Percentiles rank a stretch among this genome's conserved stretches.
phyloP scores from a whole-genome alignment of 2,329 filamentous ascomycete species.

The Pyrenophora seminiperda region DNA sequence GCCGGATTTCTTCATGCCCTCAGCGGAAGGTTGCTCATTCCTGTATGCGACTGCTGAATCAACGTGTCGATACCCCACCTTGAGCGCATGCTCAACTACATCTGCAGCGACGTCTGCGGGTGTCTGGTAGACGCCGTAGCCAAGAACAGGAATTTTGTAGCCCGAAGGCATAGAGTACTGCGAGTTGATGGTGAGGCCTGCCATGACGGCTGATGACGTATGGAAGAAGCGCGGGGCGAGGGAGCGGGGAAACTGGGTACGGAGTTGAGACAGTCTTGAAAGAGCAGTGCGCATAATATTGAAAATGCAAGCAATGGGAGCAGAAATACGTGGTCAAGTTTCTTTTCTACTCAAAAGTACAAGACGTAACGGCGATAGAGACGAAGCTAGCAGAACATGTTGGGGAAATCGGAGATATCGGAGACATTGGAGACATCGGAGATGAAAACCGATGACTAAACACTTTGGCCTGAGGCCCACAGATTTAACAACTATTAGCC shows the following conservation, averaged over 20 bases:
- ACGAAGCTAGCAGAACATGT: no score
- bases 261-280: conserved; percentile 18
- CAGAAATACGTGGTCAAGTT: no score
- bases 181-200: conserved; percentile 52
- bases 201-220: conserved; percentile 47
- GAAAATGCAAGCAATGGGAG: no score
- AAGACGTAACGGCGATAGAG: no score
- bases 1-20: conserved; percentile 63
- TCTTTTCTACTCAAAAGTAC: no score
- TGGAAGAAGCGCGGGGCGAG: conserved; percentile 18
- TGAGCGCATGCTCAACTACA: conserved; percentile 64
- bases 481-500: neutral
- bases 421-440: neutral
- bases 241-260: conserved; percentile 16
- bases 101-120: conserved; percentile 63
- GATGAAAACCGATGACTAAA: conserved; percentile 3
- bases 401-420: no score
- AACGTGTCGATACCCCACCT: conserved; percentile 66
- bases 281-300: conserved; percentile 14
- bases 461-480: neutral
- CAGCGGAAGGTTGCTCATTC: conserved; percentile 71
- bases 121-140: conserved; percentile 59
- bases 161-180: conserved; percentile 63
- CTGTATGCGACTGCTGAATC: conserved; percentile 69
- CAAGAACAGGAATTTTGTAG: conserved; percentile 64